phyloP scores from a whole-genome alignment of 129 eudicot species.

The Cynara cardunculus region DNA sequence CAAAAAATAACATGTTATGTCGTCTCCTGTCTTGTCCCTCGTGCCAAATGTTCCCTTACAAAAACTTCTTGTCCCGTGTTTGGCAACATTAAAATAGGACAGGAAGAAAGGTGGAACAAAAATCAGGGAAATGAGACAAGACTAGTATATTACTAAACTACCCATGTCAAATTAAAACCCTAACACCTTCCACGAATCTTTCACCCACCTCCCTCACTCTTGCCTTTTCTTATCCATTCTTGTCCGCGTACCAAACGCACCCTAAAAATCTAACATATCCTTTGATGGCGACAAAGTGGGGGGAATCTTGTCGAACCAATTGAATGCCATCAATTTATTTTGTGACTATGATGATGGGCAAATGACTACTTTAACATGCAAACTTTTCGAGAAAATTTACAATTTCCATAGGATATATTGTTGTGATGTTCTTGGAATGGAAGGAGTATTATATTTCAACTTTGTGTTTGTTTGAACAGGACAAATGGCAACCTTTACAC shows the following conservation, averaged over 20 bases:
- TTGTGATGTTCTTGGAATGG: background rate
- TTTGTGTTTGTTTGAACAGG: slow-evolving; percentile 46
- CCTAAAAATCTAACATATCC: too few species aligned
- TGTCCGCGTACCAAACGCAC: too few species aligned
- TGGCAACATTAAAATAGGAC: too few species aligned
- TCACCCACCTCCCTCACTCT: too few species aligned
- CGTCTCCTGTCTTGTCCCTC: too few species aligned
- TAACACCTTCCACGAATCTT: background rate
- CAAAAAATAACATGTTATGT: too few species aligned
- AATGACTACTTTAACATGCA: background rate
- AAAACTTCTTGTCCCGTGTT: too few species aligned
- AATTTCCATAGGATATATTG: background rate
- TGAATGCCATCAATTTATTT: background rate
- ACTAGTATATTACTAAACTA: background rate
- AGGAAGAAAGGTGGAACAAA: background rate
- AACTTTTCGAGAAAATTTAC: background rate
- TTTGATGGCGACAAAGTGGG: background rate
- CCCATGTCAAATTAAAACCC: background rate
- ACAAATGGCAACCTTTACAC: slow-evolving; percentile 91
- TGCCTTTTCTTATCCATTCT: too few species aligned
- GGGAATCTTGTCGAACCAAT: background rate
- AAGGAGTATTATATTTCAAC: slow-evolving; percentile 3
- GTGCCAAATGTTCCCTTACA: too few species aligned
- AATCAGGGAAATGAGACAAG: too few species aligned
- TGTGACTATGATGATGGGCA: background rate